These are phyloP conservation scores for Termitomyces sp. DNA, from an alignment of 768 basidiomycete genomes.

Conservation along the genomic window DNA sequence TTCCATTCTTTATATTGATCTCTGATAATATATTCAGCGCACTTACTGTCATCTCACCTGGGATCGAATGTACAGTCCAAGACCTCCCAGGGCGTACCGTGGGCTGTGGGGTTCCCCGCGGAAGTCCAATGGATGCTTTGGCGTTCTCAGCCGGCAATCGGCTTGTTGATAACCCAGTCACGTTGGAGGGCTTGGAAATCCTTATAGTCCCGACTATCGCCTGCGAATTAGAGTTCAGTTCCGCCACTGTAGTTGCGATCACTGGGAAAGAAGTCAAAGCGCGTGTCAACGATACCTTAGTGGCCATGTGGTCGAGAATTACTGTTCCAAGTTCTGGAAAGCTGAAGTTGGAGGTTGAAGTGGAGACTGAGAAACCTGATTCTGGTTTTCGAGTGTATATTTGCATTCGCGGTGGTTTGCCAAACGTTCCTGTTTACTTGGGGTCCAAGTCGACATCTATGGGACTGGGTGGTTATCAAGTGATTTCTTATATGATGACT, in stretches of 20 bases:
- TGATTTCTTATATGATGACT: neutral
- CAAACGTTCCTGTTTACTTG: conserved; percentile 48
- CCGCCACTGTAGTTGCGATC: conserved; percentile 44
- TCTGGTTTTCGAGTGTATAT: conserved; percentile 53
- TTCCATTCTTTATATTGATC: no score
- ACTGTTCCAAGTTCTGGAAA: conserved; percentile 38
- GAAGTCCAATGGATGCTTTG: conserved; percentile 60
- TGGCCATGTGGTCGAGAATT: conserved; percentile 45
- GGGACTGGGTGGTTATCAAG: conserved; percentile 62
- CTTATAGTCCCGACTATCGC: conserved; percentile 37
- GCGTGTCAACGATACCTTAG: conserved; percentile 32
- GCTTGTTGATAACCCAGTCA: conserved; percentile 47
- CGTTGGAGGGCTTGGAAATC: conserved; percentile 53
- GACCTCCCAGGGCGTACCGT: conserved; percentile 50
- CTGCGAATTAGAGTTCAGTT: conserved; percentile 46
- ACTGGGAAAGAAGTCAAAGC: conserved; percentile 46
- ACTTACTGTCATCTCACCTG: conserved; percentile 48
- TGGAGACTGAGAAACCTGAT: conserved; percentile 9
- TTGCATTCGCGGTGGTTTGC: conserved; percentile 56
- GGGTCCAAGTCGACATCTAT: conserved; percentile 64
- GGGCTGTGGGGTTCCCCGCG: conserved; percentile 54
- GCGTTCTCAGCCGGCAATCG: conserved; percentile 55
- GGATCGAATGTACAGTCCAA: conserved; percentile 54
- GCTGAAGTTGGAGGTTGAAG: conserved; percentile 33
- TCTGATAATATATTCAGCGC: conserved; percentile 25